Evolutionary conservation across 2,329 filamentous ascomycete genomes (phyloP), one percentile per base, ranked within the genome.

Genomic region (Polytolypa hystricis): DNA sequence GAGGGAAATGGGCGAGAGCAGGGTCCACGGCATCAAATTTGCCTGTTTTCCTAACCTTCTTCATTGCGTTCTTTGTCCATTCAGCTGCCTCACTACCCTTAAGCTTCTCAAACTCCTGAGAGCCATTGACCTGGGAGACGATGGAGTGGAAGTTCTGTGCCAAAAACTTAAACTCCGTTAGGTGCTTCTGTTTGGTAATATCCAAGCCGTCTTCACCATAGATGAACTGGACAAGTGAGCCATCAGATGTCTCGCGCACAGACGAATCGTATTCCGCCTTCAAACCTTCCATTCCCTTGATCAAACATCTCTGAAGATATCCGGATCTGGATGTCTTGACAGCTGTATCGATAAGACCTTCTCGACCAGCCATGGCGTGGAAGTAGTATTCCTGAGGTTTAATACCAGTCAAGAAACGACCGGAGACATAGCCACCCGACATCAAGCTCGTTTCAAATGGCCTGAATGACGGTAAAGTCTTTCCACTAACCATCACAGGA

Each of bases 341-440:
- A 45, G 91, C 91, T 14, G 91, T 98, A 72, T 98, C 91, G 55
- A 98, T 98, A 47, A 98, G 69, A 69, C 91, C 91, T 71, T 98
- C 93, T 65, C 91, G 78, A 50, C 93, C 93, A 54, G 89, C 91
- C 93, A 98, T 98, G 61, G 93, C 86, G 73, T 98, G 91, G 69
- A 98, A 98, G 60, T 89, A 98, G 60, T 95, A 98, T 58, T 98
- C 93, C 54, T 98, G 91, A 4, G 91, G 91, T 37, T 89, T 79
- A 43, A 98, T 91, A 42, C 91, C 91, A 16, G 93, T 98, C 70
- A 98, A 81, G 74, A 98, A 98, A 57, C 91, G 85, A 54, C 93
- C 85, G 33, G 84, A 82, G 46, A 98, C 84, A 61, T 93, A 98
- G 12, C 91, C 91, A 51, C 87, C 87, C 35, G 91, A 91, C 48